Conservation (phyloP, 2,329 filamentous ascomycete genomes). For the Claviceps spartinae region DNA sequence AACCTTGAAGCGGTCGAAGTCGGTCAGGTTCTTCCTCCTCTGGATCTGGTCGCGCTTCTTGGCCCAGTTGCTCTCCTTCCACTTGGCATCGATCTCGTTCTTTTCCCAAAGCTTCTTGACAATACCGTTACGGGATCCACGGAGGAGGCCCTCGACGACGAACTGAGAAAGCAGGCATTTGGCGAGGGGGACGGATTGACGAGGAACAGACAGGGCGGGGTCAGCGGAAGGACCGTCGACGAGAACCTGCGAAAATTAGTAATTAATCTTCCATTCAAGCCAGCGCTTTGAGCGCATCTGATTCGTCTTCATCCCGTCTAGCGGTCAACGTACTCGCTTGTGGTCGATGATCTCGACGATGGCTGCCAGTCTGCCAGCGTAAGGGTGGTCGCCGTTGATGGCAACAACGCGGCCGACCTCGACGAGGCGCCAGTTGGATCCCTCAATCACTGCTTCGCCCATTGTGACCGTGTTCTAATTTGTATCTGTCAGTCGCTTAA, state of each 20-base stretch:
- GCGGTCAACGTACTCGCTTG: slow-evolving; percentile 84
- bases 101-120: slow-evolving; percentile 87
- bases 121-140: slow-evolving; percentile 66
- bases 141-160: slow-evolving; percentile 73
- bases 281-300: neutral
- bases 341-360: slow-evolving; percentile 99
- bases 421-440: slow-evolving; percentile 85
- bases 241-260: slow-evolving; percentile 53
- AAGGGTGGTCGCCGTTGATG: slow-evolving; percentile 67
- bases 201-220: slow-evolving; percentile 65
- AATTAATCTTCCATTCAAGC: slow-evolving; percentile 4
- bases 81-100: slow-evolving; percentile 83
- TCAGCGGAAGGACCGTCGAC: slow-evolving; percentile 86
- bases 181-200: slow-evolving; percentile 73
- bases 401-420: slow-evolving; percentile 97
- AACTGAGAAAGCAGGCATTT: slow-evolving; percentile 81
- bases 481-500: slow-evolving; percentile 19
- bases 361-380: slow-evolving; percentile 72
- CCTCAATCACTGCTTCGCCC: slow-evolving; percentile 71
- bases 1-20: slow-evolving; percentile 99
- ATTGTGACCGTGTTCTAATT: slow-evolving; percentile 53
- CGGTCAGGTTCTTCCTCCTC: slow-evolving; percentile 81
- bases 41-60: slow-evolving; percentile 81
- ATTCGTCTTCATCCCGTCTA: neutral
- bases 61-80: slow-evolving; percentile 81